Conservation (phyloP, 2,329 filamentous ascomycete species). For the Trichothecium sympodiale region DNA sequence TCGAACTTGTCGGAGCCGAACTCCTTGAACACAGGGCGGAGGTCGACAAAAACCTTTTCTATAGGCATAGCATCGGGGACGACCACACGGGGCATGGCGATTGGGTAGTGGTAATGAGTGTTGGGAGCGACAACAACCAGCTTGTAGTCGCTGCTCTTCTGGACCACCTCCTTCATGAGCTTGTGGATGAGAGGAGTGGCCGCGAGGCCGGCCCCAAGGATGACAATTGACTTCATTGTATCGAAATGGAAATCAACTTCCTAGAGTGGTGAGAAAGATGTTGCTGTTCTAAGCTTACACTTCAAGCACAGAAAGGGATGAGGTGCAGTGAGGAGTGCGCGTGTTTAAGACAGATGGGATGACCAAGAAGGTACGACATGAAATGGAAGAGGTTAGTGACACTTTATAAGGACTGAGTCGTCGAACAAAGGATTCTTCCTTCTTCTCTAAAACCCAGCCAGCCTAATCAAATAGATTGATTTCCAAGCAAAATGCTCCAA, state of each 20-base stretch:
- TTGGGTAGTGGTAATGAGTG: conserved; percentile 36
- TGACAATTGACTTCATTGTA: conserved; percentile 29
- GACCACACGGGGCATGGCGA: conserved; percentile 35
- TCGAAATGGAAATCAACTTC: background rate
- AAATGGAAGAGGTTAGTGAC: too few species aligned
- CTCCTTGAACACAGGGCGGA: conserved; percentile 32
- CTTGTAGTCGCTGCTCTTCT: conserved; percentile 27
- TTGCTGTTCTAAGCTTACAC: too few species aligned
- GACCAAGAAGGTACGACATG: too few species aligned
- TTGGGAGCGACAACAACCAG: conserved; percentile 35
- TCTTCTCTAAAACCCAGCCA: too few species aligned
- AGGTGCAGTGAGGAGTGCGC: too few species aligned
- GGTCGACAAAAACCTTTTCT: conserved; percentile 20
- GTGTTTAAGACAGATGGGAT: too few species aligned
- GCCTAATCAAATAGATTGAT: too few species aligned
- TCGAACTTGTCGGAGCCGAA: conserved; percentile 38
- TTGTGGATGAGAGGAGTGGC: conserved; percentile 39
- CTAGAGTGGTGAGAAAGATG: background rate
- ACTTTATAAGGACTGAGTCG: too few species aligned
- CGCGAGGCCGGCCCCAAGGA: conserved; percentile 36
- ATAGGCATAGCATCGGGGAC: conserved; percentile 34
- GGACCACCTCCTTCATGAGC: conserved; percentile 31
- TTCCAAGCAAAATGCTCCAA: too few species aligned
- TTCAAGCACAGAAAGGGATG: too few species aligned
- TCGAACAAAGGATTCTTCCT: too few species aligned